Base-by-base conservation (phyloP, 2,329 filamentous ascomycete species). In the Apiospora kogelbergensis region DNA sequence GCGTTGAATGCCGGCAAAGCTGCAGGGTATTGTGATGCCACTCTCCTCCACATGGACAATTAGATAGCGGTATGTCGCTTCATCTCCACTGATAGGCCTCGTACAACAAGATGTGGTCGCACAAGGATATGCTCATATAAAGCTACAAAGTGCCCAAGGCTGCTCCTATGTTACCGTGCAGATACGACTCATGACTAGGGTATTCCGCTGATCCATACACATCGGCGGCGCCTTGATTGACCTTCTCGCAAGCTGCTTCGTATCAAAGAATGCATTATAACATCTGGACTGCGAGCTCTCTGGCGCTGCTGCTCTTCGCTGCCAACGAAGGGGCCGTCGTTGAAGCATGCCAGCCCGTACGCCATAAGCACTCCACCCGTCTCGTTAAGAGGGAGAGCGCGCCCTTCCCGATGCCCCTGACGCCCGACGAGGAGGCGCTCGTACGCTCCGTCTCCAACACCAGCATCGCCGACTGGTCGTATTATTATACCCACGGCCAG, bases 401-500 rank as follows among this genome's bases (percentile, higher is more conserved):
- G 30, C 75, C 73, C 45, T 71, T 75, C 6, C 66, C 71, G 4
- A 48, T 69, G 10, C 69, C 74, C 24, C 69, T 78, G 26, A 75
- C 24, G 11, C 68, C 72, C 10, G 72, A 78, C 20, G 77, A 78
- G 68, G 60, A 72, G 15, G 73, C 69, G 0, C 72, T 79, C 4
- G 74, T 77, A 13, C 72, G 75, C 15, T 68, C 76, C 2, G 70
- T 79, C 4, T 76, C 75, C 3, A 78, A 75, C 60, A 74, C 75
- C 11, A 76, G 69, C 2, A 71, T 79, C 24, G 73, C 74, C 6
- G 72, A 76, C 68, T 79, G 77, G 77, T 77, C 77, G 9, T 76
- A 78, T 60, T 78, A 79, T 44, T 79, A 79, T 42, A 78, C 76
- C 13, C 76, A 78, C 64, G 76, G 77, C 41, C 73, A 75, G 24